These are phyloP conservation scores for Gossypium mustelinum DNA, from an alignment of 345 rosid species.

Conservation along the genomic window DNA sequence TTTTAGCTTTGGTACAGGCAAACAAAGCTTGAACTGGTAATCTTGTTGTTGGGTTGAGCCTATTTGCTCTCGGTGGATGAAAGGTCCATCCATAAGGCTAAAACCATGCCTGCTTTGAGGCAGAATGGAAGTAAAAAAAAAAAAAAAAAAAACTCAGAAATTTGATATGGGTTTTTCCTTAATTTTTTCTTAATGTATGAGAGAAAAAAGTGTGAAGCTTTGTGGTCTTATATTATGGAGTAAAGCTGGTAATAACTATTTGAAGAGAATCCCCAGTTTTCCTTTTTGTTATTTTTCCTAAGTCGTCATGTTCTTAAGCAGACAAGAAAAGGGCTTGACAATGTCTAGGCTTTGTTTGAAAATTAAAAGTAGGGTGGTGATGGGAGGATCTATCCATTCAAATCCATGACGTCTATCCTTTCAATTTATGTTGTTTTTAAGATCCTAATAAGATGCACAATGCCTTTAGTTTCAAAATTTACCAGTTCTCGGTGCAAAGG, in stretches of 20 bases:
- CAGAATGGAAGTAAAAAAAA: slow-evolving; percentile 19
- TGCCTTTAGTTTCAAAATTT: not conserved
- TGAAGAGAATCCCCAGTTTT: slow-evolving; percentile 4
- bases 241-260: slow-evolving; percentile 6
- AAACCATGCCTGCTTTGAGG: slow-evolving; percentile 34
- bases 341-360: slow-evolving; percentile 15
- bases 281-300: not conserved
- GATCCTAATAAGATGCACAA: not conserved
- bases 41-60: slow-evolving; percentile 9
- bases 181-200: not conserved
- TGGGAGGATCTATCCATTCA: slow-evolving; percentile 36
- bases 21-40: slow-evolving; percentile 35
- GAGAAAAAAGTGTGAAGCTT: slow-evolving; percentile 15
- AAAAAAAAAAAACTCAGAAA: not conserved
- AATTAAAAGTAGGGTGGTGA: slow-evolving; percentile 5
- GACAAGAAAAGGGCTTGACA: slow-evolving; percentile 18
- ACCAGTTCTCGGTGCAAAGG: too few relatives aligned
- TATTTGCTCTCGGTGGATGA: slow-evolving; percentile 40
- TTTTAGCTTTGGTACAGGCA: slow-evolving; percentile 30
- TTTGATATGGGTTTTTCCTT: not conserved
- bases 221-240: slow-evolving; percentile 10
- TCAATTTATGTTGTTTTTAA: not conserved
- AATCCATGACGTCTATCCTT: slow-evolving; percentile 3
- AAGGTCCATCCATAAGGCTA: slow-evolving; percentile 43
- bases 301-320: not conserved